phyloP scores from a whole-genome alignment of 306 rosid genomes.

The Canavalia ensiformis region DNA sequence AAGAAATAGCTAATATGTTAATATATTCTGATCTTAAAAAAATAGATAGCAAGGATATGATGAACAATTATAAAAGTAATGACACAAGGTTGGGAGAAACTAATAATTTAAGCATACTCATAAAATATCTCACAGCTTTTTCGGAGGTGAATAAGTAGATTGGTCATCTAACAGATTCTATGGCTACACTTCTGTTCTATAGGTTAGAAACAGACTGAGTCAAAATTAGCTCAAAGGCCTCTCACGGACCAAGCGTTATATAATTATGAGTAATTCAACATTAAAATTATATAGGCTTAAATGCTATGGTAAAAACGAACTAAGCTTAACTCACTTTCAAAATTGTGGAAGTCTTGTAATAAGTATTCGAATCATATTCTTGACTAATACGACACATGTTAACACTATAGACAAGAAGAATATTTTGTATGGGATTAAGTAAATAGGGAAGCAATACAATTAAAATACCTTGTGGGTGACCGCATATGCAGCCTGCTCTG shows the following conservation, averaged over 20 bases:
- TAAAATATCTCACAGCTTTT: background rate
- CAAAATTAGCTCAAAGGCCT: too few relatives aligned
- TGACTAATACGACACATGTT: too few relatives aligned
- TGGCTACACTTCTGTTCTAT: background rate
- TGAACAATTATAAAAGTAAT: background rate
- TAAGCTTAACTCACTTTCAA: too few relatives aligned
- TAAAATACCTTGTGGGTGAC: constrained; percentile 85
- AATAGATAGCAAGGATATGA: background rate
- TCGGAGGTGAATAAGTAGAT: background rate
- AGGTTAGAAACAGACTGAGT: too few relatives aligned
- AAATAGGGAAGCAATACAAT: constrained; percentile 14
- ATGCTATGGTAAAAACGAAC: background rate
- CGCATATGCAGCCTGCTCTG: constrained; percentile 98
- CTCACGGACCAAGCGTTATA: too few relatives aligned
- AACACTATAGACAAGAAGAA: background rate
- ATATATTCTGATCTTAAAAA: background rate
- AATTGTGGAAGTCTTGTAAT: too few relatives aligned
- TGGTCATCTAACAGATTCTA: background rate
- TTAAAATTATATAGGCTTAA: too few relatives aligned
- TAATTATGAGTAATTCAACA: too few relatives aligned
- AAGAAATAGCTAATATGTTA: background rate
- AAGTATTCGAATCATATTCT: too few relatives aligned
- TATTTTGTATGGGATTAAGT: background rate
- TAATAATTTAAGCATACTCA: background rate
- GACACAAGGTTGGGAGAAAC: background rate